phyloP scores from a whole-genome alignment of 164 flowering plant species.

The Chloranthus sessilifolius region DNA sequence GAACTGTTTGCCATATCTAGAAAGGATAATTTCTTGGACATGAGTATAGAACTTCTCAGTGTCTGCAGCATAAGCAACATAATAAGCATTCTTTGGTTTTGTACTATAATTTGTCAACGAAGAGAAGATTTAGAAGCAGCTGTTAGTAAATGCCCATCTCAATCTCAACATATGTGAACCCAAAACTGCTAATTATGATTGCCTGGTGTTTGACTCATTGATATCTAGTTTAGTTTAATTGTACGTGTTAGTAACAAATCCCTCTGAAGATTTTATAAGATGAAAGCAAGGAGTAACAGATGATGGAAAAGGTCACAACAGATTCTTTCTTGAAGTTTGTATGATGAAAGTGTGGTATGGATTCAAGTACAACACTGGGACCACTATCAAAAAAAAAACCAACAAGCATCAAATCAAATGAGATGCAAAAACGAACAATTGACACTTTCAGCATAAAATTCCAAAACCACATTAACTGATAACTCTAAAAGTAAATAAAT shows the following conservation, averaged over 20 bases:
- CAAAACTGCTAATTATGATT: too few species aligned
- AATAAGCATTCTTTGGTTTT: background rate
- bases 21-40: slow-evolving; percentile 80
- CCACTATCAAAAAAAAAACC: background rate
- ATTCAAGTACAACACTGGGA: background rate
- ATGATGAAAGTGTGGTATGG: background rate
- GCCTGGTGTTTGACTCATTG: too few species aligned
- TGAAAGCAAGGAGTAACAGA: too few species aligned
- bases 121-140: too few species aligned
- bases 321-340: too few species aligned
- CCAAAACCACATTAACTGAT: background rate
- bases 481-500: background rate
- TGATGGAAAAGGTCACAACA: too few species aligned
- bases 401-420: background rate
- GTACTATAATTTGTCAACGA: too few species aligned
- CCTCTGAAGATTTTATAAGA: too few species aligned
- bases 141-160: too few species aligned
- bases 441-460: background rate
- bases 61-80: slow-evolving; percentile 39
- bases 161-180: too few species aligned
- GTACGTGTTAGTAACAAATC: too few species aligned
- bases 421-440: background rate
- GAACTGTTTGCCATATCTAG: slow-evolving; percentile 71
- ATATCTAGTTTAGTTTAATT: too few species aligned
- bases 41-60: slow-evolving; percentile 88